Conservation (phyloP, 345 rosid genomes). For the Citrus trifoliata region DNA sequence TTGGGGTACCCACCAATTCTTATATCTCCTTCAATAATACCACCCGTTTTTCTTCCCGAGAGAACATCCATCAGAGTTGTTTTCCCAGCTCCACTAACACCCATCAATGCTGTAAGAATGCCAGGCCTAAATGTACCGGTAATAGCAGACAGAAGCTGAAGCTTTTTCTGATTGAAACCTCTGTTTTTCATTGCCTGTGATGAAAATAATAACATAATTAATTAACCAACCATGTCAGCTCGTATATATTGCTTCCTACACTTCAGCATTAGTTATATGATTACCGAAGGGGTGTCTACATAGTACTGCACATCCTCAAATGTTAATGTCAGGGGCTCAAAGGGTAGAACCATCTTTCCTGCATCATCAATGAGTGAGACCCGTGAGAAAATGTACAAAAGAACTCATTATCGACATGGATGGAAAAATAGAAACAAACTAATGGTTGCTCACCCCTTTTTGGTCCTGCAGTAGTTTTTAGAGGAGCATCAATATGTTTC, state of each 20-base stretch:
- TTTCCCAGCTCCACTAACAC: conserved; percentile 46
- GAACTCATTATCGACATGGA: too few species aligned
- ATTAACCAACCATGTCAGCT: neutral
- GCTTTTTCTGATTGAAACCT: conserved; percentile 27
- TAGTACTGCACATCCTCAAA: conserved; percentile 38
- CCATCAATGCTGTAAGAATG: conserved; percentile 39
- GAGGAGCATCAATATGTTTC: neutral
- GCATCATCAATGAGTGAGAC: neutral
- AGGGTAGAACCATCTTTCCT: conserved; percentile 41
- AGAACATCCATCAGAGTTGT: conserved; percentile 42
- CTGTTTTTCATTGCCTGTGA: conserved; percentile 46
- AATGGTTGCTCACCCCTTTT: conserved; percentile 8
- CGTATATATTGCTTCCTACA: neutral
- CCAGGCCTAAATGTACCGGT: conserved; percentile 43
- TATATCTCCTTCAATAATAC: conserved; percentile 33
- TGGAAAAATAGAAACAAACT: neutral
- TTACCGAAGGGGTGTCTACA: conserved; percentile 41
- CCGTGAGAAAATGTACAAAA: neutral
- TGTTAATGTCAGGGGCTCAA: conserved; percentile 37
- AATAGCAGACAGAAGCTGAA: conserved; percentile 32
- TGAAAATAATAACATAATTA: neutral
- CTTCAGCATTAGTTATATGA: neutral
- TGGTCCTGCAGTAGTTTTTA: neutral
- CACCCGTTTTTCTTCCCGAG: conserved; percentile 38
- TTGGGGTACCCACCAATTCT: conserved; percentile 37